Evolutionary conservation across 2,329 filamentous ascomycete genomes (phyloP).

Genomic region (Colletotrichum spaethianum): DNA sequence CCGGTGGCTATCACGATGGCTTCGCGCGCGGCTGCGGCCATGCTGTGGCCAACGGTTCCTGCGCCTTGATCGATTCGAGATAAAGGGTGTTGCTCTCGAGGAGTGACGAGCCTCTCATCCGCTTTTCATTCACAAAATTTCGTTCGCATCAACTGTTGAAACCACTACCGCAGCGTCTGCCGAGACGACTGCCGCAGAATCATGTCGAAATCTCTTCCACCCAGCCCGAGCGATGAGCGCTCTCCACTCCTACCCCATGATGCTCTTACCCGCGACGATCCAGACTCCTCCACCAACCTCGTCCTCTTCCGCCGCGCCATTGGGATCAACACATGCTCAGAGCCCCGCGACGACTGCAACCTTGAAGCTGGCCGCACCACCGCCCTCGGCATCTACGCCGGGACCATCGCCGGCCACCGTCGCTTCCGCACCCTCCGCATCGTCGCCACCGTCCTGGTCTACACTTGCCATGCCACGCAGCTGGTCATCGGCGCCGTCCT

Average conservation of each 20-base stretch:
- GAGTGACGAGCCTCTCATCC: neutral
- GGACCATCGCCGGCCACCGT: conserved; percentile 52
- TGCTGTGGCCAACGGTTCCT: no score
- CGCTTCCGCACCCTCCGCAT: conserved; percentile 51
- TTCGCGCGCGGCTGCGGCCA: no score
- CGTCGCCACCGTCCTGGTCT: conserved; percentile 55
- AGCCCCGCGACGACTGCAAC: conserved; percentile 43
- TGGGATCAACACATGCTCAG: conserved; percentile 55
- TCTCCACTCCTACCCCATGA: conserved; percentile 26
- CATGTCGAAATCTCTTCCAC: conserved; percentile 25
- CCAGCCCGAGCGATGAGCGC: conserved; percentile 8
- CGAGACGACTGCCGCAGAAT: neutral
- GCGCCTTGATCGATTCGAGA: neutral
- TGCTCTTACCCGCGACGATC: conserved; percentile 5
- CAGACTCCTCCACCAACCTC: conserved; percentile 57
- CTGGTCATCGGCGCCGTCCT: conserved; percentile 63
- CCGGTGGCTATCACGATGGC: neutral
- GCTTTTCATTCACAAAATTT: no score
- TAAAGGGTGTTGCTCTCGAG: neutral
- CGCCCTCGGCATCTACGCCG: conserved; percentile 58
- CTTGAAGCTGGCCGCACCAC: conserved; percentile 53
- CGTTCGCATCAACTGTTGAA: neutral
- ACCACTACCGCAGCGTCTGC: neutral
- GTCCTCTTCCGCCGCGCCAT: conserved; percentile 59
- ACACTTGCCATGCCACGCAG: conserved; percentile 59